Evolutionary conservation across 2,329 filamentous ascomycete species (phyloP).

Genomic region (Sarocladium oryzae): DNA sequence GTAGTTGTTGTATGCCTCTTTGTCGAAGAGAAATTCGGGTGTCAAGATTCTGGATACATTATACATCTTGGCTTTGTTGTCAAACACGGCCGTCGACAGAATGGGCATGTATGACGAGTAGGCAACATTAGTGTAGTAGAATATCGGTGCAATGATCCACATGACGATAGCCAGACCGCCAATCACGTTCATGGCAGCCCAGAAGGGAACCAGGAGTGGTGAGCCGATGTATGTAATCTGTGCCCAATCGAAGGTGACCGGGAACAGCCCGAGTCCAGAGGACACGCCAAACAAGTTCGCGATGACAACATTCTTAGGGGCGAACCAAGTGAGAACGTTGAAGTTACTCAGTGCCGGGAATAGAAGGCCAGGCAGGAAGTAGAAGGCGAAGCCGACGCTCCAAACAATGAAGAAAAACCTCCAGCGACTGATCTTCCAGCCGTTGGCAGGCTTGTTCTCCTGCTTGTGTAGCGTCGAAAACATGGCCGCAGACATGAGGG

Average conservation of each 20-base stretch:
- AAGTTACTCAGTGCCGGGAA: conserved; percentile 85
- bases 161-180: conserved; percentile 75
- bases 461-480: conserved; percentile 81
- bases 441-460: conserved; percentile 73
- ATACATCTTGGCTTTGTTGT: conserved; percentile 75
- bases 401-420: conserved; percentile 77
- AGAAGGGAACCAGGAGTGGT: conserved; percentile 75
- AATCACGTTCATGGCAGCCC: conserved; percentile 80
- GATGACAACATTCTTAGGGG: conserved; percentile 77
- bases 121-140: conserved; percentile 74
- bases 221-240: conserved; percentile 86
- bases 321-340: conserved; percentile 83
- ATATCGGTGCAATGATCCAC: conserved; percentile 74
- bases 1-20: conserved; percentile 70
- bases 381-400: conserved; percentile 66
- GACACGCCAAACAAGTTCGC: conserved; percentile 81
- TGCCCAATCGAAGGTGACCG: conserved; percentile 86
- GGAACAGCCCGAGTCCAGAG: conserved; percentile 79
- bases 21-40: conserved; percentile 69
- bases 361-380: conserved; percentile 76
- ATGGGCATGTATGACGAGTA: conserved; percentile 85
- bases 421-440: conserved; percentile 77
- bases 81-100: conserved; percentile 76
- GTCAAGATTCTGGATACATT: conserved; percentile 77
- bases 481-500: conserved; percentile 83